Evolutionary conservation across 352 stramenopile genomes (phyloP).

Genomic region (Pythium guiyangense): DNA sequence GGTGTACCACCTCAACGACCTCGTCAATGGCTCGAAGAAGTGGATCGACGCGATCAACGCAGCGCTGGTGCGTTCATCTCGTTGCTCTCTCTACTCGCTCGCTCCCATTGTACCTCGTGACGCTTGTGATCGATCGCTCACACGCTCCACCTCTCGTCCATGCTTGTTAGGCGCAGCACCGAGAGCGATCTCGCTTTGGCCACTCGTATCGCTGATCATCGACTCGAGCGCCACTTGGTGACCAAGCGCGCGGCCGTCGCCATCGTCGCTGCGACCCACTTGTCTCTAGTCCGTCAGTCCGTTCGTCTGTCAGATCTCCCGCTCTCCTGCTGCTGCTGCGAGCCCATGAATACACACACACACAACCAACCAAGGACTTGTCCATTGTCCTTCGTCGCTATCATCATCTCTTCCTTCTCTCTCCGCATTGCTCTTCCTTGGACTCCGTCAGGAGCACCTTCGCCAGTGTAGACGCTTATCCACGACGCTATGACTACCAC

Average conservation of each 20-base stretch:
- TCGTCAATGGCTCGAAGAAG: constrained; percentile 88
- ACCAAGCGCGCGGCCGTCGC: not conserved
- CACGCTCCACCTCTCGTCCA: not conserved
- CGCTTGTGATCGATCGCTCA: no score
- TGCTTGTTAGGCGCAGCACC: constrained; percentile 15
- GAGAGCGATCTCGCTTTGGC: constrained; percentile 13
- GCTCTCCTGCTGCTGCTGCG: no score
- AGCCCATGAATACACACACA: constrained; percentile 1
- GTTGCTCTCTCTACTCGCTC: constrained; percentile 1
- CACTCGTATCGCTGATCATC: constrained; percentile 12
- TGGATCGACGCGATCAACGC: constrained; percentile 88
- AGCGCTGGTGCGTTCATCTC: constrained; percentile 64
- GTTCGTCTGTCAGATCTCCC: constrained; percentile 3
- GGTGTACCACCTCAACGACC: constrained; percentile 85
- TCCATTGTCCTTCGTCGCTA: no score
- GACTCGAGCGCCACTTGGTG: not conserved
- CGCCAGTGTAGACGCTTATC: no score
- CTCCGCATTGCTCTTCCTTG: no score
- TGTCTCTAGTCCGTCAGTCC: not conserved
- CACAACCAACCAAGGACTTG: no score
- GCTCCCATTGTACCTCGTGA: no score
- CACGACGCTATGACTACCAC: no score
- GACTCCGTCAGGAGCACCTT: no score
- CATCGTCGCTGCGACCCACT: not conserved
- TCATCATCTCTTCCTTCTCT: not conserved